Percentiles rank a stretch among this genome's conserved stretches.
Conservation (phyloP, 2,329 filamentous ascomycete species). For the Hypoxylon rubiginosum region DNA sequence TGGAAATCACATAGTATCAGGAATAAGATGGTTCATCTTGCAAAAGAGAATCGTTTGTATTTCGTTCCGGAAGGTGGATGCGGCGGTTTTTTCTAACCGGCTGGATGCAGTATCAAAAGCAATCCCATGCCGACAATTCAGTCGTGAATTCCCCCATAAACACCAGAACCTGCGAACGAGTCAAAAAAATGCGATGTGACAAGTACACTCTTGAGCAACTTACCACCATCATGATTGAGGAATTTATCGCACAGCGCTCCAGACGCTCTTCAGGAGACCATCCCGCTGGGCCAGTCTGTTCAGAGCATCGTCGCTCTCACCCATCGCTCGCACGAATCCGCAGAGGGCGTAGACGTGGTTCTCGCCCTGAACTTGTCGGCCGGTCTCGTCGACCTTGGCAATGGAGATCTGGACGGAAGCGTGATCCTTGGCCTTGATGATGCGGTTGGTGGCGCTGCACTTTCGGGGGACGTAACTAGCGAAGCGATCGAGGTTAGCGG, state of each 20-base stretch:
- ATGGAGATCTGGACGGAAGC: conserved; percentile 97
- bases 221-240: conserved; percentile 41
- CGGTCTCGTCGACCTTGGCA: conserved; percentile 99
- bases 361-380: conserved; percentile 91
- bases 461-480: conserved; percentile 96
- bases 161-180: conserved; percentile 44
- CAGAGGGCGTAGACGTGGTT: conserved; percentile 97
- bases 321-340: conserved; percentile 97
- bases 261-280: conserved; percentile 96
- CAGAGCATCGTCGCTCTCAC: conserved; percentile 95
- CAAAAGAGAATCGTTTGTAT: conserved; percentile 47
- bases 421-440: conserved; percentile 99
- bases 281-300: conserved; percentile 97
- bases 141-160: conserved; percentile 50
- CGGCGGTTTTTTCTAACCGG: conserved; percentile 48
- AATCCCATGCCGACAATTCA: conserved; percentile 49
- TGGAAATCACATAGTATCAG: conserved; percentile 37
- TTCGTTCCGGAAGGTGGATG: conserved; percentile 40
- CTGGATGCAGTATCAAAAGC: conserved; percentile 52
- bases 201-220: conserved; percentile 8
- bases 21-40: conserved; percentile 20
- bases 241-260: conserved; percentile 79
- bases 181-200: background rate
- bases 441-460: conserved; percentile 98
- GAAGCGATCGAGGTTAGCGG: conserved; percentile 31